Conservation (phyloP, 2,329 filamentous ascomycete species). For the Metarhizium guizhouense region DNA sequence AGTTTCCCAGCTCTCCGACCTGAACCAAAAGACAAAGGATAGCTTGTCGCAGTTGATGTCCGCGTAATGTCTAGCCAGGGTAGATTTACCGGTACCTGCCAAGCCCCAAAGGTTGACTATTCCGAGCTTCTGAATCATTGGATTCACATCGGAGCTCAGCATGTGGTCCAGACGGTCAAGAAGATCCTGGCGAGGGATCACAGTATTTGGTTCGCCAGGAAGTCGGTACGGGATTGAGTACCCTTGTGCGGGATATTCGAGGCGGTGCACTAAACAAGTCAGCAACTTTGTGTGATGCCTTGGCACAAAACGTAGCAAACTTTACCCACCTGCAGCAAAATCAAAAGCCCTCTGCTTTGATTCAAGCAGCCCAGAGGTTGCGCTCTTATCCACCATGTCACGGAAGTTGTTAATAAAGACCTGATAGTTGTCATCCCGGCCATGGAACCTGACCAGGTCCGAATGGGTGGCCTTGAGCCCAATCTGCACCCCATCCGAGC, state of each 20-base stretch:
- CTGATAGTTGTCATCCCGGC: conserved; percentile 16
- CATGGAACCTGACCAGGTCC: conserved; percentile 15
- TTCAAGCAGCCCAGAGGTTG: conserved; percentile 9
- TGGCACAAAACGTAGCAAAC: conserved; percentile 1
- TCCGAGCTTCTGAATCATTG: conserved; percentile 8
- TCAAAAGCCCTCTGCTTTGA: conserved; percentile 13
- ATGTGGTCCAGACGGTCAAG: conserved; percentile 11
- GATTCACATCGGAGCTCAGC: conserved; percentile 6
- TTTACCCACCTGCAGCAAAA: conserved; percentile 9
- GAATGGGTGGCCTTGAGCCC: conserved; percentile 14
- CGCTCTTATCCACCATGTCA: conserved; percentile 12
- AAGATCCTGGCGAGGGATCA: conserved; percentile 11
- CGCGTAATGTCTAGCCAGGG: conserved; percentile 15
- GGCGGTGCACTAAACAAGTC: conserved; percentile 7
- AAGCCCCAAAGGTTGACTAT: conserved; percentile 16
- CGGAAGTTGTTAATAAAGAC: conserved; percentile 14
- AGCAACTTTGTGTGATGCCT: neutral
- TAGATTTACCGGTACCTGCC: conserved; percentile 15
- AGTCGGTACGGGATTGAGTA: conserved; percentile 12
- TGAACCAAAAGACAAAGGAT: conserved; percentile 18
- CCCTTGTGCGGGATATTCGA: conserved; percentile 11
- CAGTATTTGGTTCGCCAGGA: conserved; percentile 6
- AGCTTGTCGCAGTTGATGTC: conserved; percentile 11
- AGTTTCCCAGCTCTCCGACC: conserved; percentile 18
- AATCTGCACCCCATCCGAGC: conserved; percentile 16